A percentile compares a stretch with the other conserved stretches of the same genome.
These are phyloP conservation scores for Aegilops umbellulata DNA, from an alignment of 176 grass and related monocot species.

Conservation along the genomic window DNA sequence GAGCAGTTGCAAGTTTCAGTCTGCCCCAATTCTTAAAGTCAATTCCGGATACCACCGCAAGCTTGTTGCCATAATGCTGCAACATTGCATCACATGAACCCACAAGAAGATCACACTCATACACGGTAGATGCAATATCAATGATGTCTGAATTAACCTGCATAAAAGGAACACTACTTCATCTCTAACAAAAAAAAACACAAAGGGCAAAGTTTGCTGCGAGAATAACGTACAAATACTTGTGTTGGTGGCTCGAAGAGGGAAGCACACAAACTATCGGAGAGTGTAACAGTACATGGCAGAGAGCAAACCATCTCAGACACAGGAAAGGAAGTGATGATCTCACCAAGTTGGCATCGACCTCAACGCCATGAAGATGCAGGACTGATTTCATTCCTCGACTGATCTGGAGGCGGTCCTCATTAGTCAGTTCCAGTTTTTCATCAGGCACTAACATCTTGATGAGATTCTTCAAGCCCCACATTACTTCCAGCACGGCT, in stretches of 20 bases:
- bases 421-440: background rate
- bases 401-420: background rate
- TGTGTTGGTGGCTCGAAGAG: background rate
- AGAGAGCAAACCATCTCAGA: background rate
- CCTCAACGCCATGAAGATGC: background rate
- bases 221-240: background rate
- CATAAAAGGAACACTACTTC: background rate
- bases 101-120: background rate
- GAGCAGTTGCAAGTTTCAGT: slow-evolving; percentile 16
- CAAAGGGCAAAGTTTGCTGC: background rate
- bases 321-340: background rate
- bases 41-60: background rate
- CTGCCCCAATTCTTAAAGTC: background rate
- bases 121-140: background rate
- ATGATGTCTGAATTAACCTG: background rate
- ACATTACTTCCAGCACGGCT: background rate
- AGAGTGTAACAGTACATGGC: background rate
- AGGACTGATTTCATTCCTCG: background rate
- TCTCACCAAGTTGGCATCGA: background rate
- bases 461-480: background rate
- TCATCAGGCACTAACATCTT: background rate
- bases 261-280: background rate
- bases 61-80: background rate
- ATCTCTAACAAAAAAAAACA: background rate
- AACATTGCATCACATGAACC: background rate